Percentiles rank a stretch among this genome's conserved stretches.
phyloP scores from a whole-genome alignment of 2,329 filamentous ascomycete genomes.

The Talaromyces albobiverticillius region DNA sequence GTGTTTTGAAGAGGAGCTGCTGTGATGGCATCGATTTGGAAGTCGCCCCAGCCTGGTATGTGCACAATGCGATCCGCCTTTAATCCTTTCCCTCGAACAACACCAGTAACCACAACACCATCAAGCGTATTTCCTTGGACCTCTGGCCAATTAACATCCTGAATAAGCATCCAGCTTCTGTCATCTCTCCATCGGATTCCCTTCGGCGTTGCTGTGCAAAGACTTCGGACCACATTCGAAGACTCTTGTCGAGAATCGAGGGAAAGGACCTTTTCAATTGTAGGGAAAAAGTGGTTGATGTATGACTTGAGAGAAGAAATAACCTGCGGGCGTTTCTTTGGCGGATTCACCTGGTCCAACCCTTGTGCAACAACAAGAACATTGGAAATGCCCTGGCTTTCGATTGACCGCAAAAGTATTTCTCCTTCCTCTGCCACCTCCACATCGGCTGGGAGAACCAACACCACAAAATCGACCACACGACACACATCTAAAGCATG shows the following conservation, averaged over 20 bases:
- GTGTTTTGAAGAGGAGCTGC: conserved; percentile 65
- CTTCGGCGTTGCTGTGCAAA: conserved; percentile 90
- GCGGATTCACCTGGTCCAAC: conserved; percentile 72
- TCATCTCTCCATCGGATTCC: conserved; percentile 95
- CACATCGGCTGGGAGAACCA: conserved; percentile 76
- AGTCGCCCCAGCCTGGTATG: conserved; percentile 89
- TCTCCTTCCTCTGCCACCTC: conserved; percentile 79
- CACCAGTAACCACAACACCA: conserved; percentile 75
- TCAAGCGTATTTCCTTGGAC: conserved; percentile 43
- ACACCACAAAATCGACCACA: conserved; percentile 85
- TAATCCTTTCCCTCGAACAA: conserved; percentile 78
- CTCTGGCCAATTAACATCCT: conserved; percentile 71
- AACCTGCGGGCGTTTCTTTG: conserved; percentile 74
- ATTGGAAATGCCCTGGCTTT: conserved; percentile 92
- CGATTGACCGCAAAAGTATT: conserved; percentile 77
- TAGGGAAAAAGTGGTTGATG: conserved; percentile 90
- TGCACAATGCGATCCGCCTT: conserved; percentile 90
- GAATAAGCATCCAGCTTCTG: conserved; percentile 90
- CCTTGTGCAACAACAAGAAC: conserved; percentile 82
- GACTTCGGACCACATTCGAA: conserved; percentile 81
- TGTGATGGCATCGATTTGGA: conserved; percentile 85
- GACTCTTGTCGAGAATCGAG: conserved; percentile 87
- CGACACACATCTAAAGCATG: conserved; percentile 81
- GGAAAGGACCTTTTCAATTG: conserved; percentile 85
- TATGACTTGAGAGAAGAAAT: conserved; percentile 83